Conservation (phyloP, 2,329 filamentous ascomycete species). For the Trichoderma endophyticum region DNA sequence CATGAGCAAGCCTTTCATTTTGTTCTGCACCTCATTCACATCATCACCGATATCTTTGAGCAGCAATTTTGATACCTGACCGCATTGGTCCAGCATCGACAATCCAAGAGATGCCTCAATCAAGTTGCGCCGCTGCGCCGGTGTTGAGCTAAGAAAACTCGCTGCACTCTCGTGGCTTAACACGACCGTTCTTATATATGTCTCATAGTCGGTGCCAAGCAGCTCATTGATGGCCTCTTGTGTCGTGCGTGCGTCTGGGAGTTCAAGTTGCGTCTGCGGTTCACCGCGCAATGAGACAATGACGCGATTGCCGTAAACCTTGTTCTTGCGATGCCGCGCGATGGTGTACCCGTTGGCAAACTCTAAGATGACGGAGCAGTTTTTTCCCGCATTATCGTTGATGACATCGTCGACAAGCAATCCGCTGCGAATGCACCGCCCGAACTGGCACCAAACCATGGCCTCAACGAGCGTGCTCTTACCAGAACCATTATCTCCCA, state of each 20-base stretch:
- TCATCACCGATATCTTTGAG: constrained; percentile 16
- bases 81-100: constrained; percentile 21
- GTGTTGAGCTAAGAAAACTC: constrained; percentile 22
- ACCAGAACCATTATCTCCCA: constrained; percentile 25
- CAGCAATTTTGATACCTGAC: constrained; percentile 3
- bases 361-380: constrained; percentile 23
- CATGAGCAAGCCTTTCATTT: neutral
- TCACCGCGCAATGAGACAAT: constrained; percentile 20
- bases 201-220: constrained; percentile 22
- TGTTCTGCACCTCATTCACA: neutral
- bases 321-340: constrained; percentile 22
- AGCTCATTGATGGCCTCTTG: constrained; percentile 23
- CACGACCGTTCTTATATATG: constrained; percentile 22
- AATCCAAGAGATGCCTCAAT: constrained; percentile 24
- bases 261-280: constrained; percentile 19
- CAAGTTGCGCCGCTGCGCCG: constrained; percentile 14
- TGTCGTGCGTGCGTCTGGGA: constrained; percentile 9
- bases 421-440: constrained; percentile 21
- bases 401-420: constrained; percentile 21
- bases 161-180: constrained; percentile 23
- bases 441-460: constrained; percentile 24
- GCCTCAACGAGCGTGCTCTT: constrained; percentile 24
- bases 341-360: constrained; percentile 26
- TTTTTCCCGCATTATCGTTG: constrained; percentile 22
- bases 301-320: constrained; percentile 17